Conservation (phyloP, 108 stramenopile species). For the Cyclotella atomus region DNA sequence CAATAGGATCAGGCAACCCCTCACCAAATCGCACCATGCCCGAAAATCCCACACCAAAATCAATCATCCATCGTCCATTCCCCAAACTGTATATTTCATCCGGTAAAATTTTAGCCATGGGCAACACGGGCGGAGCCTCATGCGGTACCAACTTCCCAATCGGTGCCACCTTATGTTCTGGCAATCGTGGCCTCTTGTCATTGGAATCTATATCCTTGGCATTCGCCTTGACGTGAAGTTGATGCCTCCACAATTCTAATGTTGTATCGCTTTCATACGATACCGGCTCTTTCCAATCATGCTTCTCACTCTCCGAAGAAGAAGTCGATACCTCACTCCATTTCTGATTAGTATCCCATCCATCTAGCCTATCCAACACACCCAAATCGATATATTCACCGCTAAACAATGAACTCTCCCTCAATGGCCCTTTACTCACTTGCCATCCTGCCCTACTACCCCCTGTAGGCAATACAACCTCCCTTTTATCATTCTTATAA, state of each 20-base stretch:
- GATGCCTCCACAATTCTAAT: slow-evolving; percentile 38
- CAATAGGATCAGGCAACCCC: slow-evolving; percentile 49
- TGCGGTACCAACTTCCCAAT: slow-evolving; percentile 44
- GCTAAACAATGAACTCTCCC: slow-evolving; percentile 47
- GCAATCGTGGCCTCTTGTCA: not conserved
- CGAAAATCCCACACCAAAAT: slow-evolving; percentile 56
- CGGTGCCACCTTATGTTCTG: slow-evolving; percentile 36
- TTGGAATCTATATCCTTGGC: slow-evolving; percentile 1
- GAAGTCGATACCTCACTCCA: slow-evolving; percentile 17
- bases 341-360: slow-evolving; percentile 42
- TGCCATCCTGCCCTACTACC: slow-evolving; percentile 39
- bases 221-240: slow-evolving; percentile 36
- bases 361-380: slow-evolving; percentile 31
- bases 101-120: slow-evolving; percentile 36
- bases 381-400: slow-evolving; percentile 54
- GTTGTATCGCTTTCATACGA: slow-evolving; percentile 48
- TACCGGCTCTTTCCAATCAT: slow-evolving; percentile 30
- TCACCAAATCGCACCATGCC: slow-evolving; percentile 51
- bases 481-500: slow-evolving; percentile 38
- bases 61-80: slow-evolving; percentile 53
- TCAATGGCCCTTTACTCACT: slow-evolving; percentile 46
- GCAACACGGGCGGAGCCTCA: slow-evolving; percentile 49
- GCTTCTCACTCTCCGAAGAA: not conserved
- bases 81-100: slow-evolving; percentile 46
- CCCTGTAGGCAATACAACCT: slow-evolving; percentile 44